Conservation (phyloP, 345 rosid species). For the Heritiera littoralis region DNA sequence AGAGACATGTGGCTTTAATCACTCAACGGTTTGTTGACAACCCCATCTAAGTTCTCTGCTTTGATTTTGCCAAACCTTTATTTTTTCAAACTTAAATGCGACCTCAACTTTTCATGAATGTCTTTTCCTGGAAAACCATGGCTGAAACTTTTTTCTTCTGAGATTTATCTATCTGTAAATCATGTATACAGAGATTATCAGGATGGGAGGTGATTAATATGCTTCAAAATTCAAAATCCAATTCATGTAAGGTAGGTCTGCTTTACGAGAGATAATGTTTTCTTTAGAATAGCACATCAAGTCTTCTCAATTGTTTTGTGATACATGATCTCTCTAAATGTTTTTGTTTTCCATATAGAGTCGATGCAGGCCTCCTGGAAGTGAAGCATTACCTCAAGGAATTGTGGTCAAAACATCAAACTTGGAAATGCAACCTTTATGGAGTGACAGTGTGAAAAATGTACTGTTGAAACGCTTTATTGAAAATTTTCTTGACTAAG, state of each 20-base stretch:
- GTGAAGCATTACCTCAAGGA: slow-evolving; percentile 67
- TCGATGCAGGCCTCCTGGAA: slow-evolving; percentile 52
- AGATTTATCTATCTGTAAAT: slow-evolving; percentile 12
- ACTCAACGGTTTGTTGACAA: background rate
- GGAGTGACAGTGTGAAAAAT: slow-evolving; percentile 46
- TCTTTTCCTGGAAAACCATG: background rate
- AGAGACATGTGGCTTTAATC: background rate
- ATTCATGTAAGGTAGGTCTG: slow-evolving; percentile 65
- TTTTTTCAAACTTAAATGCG: background rate
- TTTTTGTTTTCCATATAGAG: slow-evolving; percentile 34
- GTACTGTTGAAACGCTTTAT: slow-evolving; percentile 25
- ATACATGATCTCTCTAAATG: background rate
- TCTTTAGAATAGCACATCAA: background rate
- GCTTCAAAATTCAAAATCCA: slow-evolving; percentile 31
- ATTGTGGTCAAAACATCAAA: slow-evolving; percentile 60
- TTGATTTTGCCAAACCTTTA: background rate
- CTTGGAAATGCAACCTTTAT: slow-evolving; percentile 60
- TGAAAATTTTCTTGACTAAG: background rate
- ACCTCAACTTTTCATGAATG: background rate
- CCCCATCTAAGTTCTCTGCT: background rate
- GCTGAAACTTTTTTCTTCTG: background rate
- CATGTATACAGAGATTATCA: slow-evolving; percentile 46
- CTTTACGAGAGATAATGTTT: background rate
- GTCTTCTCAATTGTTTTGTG: slow-evolving; percentile 15
- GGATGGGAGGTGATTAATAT: slow-evolving; percentile 48